Percentiles rank a stretch among this genome's conserved stretches.
Evolutionary conservation across 768 basidiomycete genomes (phyloP).

Genomic region (Xerocomus brunneocitrinus): DNA sequence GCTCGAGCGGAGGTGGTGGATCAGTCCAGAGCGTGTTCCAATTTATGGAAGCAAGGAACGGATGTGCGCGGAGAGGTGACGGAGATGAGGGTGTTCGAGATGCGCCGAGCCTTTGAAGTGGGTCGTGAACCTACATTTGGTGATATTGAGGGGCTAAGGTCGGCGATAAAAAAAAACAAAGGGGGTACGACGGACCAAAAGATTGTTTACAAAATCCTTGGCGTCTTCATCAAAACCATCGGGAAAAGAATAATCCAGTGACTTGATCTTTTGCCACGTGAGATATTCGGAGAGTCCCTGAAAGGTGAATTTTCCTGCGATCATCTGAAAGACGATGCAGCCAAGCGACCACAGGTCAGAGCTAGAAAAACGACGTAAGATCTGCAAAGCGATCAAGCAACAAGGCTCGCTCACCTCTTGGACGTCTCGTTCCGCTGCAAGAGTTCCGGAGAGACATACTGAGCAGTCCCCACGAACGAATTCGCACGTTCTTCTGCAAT

Average conservation of each 20-base stretch:
- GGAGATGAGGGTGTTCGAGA: constrained; percentile 34
- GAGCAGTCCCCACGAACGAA: constrained; percentile 86
- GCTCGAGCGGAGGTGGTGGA: constrained; percentile 52
- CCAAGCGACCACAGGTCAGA: constrained; percentile 96
- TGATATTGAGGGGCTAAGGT: not conserved
- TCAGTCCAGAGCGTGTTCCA: constrained; percentile 67
- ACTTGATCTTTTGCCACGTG: constrained; percentile 92
- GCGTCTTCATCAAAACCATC: constrained; percentile 80
- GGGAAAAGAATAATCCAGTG: constrained; percentile 82
- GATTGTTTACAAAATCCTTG: constrained; percentile 68
- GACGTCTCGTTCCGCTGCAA: constrained; percentile 69
- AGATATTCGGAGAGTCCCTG: constrained; percentile 88
- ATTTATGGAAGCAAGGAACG: constrained; percentile 54
- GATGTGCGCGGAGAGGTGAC: constrained; percentile 51
- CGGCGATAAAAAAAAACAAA: not conserved
- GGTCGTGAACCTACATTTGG: constrained; percentile 51
- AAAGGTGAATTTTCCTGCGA: constrained; percentile 89
- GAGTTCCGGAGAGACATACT: constrained; percentile 87
- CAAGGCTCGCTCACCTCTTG: constrained; percentile 49
- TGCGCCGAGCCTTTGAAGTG: constrained; percentile 57
- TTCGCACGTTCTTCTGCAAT: constrained; percentile 48
- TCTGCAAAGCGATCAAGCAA: not conserved
- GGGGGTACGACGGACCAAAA: constrained; percentile 50
- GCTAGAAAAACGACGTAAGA: constrained; percentile 34
- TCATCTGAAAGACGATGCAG: constrained; percentile 91